These are phyloP conservation scores for Musa itinerans DNA, from an alignment of 176 grass and related monocot species.

Conservation along the genomic window DNA sequence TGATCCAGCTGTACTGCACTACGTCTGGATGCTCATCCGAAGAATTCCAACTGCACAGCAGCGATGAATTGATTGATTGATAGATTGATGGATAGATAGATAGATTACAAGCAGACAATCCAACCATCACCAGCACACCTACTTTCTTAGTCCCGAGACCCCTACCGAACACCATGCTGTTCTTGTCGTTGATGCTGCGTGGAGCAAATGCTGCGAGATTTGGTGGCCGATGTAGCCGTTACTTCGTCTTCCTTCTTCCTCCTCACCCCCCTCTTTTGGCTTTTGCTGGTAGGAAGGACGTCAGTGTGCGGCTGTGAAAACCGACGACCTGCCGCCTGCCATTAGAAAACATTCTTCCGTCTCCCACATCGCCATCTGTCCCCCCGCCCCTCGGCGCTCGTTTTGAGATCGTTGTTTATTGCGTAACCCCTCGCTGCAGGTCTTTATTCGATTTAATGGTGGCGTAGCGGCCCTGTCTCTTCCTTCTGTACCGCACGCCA, in stretches of 20 bases:
- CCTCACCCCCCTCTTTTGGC: background rate
- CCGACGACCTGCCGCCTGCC: background rate
- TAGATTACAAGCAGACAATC: background rate
- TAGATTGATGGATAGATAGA: background rate
- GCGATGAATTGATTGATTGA: background rate
- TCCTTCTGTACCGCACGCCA: background rate
- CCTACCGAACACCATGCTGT: background rate
- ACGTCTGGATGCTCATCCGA: background rate
- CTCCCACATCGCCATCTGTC: background rate
- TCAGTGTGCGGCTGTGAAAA: conserved; percentile 6
- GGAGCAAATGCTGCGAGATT: background rate
- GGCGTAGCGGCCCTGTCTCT: background rate
- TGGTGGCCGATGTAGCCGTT: background rate
- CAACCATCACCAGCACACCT: background rate
- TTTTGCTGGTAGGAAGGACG: conserved; percentile 7
- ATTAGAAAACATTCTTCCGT: background rate
- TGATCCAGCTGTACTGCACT: conserved; percentile 4
- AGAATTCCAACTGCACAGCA: background rate
- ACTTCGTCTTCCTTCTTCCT: background rate
- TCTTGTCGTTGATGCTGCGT: background rate
- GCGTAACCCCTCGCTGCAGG: background rate
- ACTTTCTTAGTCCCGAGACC: background rate
- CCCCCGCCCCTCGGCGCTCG: background rate
- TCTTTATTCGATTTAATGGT: too few species aligned
- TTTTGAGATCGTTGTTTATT: background rate